Base-by-base conservation (phyloP, 345 rosid species). In the Citrus maxima region DNA sequence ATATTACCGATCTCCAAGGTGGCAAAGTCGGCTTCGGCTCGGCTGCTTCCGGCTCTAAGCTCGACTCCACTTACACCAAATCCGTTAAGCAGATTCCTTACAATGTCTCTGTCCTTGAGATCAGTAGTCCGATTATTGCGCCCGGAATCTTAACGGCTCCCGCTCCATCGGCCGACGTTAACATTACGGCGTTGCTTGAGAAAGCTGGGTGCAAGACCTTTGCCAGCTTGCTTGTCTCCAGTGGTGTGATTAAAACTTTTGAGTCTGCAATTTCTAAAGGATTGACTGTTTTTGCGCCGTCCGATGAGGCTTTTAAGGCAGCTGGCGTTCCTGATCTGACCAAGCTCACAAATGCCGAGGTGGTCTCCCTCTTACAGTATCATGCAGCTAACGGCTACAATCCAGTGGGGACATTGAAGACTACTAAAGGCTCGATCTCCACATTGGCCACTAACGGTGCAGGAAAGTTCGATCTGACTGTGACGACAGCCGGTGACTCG, bases 181-280 rank as follows among this genome's bases (percentile, higher is more conserved):
- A 96, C 87, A 83, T 96, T 19, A 94, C 97, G 19, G 93, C 84
- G 8, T 61, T 93, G 75, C 91, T 96, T 2, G 97, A 91, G 70
- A 96, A 96, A 76, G 97, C 95, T 34, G 98, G 98, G 5, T 91
- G 95, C 78, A 94, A 91, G 81, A 94, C 94, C 3, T 94, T 94
- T 55, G 97, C 97, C 5, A 25, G 78, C 67, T 80, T 93, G 71
- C 87, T 96, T 10, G 72, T 62, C 3, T 67, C 89, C 1, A 96
- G 90, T 40, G 99, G 99, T 18, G 98, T 94, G 27, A 75, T 93
- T 63, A 93, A 94, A 85, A 89, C 87, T 28, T 96, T 85, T 58
- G 85, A 88, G 87, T 72, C 97, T 2, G 88, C 93, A 18, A 18
- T 84, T 5, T 88, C 83, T 3, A 91, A 94, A 64, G 98, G 99